These are phyloP conservation scores for Mycena metata DNA, from an alignment of 768 basidiomycete species.

Conservation along the genomic window DNA sequence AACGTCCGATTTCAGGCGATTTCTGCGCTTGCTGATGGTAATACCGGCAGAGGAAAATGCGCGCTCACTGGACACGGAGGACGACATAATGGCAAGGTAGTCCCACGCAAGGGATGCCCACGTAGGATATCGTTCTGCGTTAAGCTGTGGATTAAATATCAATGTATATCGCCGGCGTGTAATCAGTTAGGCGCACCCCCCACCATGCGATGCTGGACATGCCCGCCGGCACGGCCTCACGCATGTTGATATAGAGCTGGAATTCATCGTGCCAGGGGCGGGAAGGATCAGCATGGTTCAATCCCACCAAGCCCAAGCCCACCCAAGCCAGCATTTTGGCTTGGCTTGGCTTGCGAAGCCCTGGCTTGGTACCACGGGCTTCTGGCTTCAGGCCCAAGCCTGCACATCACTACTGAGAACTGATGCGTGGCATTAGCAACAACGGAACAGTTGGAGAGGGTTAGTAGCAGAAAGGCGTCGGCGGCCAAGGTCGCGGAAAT, in stretches of 20 bases:
- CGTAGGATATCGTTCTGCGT: constrained; percentile 42
- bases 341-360: too few species aligned
- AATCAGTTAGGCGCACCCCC: background rate
- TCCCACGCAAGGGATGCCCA: constrained; percentile 55
- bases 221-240: background rate
- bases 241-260: background rate
- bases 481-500: too few species aligned
- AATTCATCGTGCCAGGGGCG: constrained; percentile 1
- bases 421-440: too few species aligned
- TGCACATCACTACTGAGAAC: too few species aligned
- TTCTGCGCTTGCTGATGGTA: constrained; percentile 52
- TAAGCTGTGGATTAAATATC: background rate
- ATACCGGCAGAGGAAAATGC: constrained; percentile 57
- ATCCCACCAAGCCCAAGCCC: too few species aligned
- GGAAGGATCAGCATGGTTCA: background rate
- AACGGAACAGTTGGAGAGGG: too few species aligned
- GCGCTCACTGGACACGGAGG: constrained; percentile 45
- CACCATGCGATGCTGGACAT: constrained; percentile 6
- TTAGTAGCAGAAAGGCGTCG: too few species aligned
- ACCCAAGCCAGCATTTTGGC: too few species aligned
- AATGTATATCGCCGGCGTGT: too few species aligned
- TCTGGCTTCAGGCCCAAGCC: too few species aligned
- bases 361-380: too few species aligned
- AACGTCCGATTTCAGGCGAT: constrained; percentile 50
- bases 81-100: constrained; percentile 55